Evolutionary conservation across 306 rosid genomes (phyloP).

Genomic region (Delonix regia): DNA sequence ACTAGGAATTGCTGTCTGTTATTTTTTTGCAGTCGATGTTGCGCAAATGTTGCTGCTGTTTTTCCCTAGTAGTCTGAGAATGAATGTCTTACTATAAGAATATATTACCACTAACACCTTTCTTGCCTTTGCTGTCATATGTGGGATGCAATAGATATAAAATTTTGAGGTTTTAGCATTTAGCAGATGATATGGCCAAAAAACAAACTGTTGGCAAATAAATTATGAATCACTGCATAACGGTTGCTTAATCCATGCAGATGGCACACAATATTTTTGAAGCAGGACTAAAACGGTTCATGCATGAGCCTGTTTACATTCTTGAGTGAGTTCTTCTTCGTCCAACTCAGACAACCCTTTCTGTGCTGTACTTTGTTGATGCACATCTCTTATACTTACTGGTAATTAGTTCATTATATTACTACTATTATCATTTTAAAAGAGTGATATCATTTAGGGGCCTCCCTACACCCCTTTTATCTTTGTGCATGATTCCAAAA

Average conservation of each 20-base stretch:
- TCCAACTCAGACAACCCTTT: constrained; percentile 15
- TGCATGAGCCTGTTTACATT: constrained; percentile 93
- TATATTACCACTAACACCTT: background rate
- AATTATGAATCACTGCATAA: background rate
- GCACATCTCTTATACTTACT: background rate
- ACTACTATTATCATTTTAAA: background rate
- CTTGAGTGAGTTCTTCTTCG: constrained; percentile 78
- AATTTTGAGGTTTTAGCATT: background rate
- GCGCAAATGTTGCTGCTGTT: background rate
- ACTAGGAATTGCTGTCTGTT: constrained; percentile 1
- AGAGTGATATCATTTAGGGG: background rate
- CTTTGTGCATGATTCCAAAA: background rate
- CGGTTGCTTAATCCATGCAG: constrained; percentile 57
- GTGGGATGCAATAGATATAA: background rate
- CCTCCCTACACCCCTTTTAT: background rate
- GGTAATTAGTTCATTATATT: background rate
- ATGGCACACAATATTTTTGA: constrained; percentile 95
- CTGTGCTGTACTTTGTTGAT: constrained; percentile 29
- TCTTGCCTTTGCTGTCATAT: constrained; percentile 4
- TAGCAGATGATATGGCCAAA: background rate
- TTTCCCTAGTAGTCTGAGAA: background rate
- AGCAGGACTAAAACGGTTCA: constrained; percentile 87
- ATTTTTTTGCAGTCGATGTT: background rate
- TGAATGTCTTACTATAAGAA: constrained; percentile 19
- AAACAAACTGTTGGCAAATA: constrained; percentile 11